phyloP scores from a whole-genome alignment of 2,329 filamentous ascomycete species.

The Apiospora malaysiana region DNA sequence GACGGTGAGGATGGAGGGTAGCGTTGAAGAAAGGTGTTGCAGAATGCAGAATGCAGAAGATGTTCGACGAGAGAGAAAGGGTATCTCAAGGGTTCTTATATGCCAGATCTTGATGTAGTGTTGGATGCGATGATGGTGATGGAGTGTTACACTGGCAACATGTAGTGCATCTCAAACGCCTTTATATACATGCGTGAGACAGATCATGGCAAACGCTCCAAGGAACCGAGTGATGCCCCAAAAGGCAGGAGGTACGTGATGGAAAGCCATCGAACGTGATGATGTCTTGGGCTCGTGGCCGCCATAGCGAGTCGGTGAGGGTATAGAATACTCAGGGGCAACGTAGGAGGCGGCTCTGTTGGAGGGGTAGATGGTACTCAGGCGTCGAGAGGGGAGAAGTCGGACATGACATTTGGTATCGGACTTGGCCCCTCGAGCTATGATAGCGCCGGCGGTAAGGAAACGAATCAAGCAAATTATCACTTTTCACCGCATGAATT shows the following conservation, averaged over 20 bases:
- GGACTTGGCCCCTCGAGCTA: not conserved
- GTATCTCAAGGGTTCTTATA: not conserved
- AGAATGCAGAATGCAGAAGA: not conserved
- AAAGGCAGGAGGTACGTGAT: not conserved
- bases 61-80: not conserved
- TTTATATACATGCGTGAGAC: not conserved
- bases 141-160: not conserved
- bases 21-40: not conserved
- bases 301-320: not conserved
- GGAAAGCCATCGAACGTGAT: not conserved
- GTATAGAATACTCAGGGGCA: not conserved
- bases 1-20: not conserved
- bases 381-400: not conserved
- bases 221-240: not conserved
- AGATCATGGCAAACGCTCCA: not conserved
- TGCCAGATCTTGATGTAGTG: not conserved
- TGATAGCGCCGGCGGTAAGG: not conserved
- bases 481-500: constrained; percentile 15
- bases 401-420: not conserved
- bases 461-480: constrained; percentile 16
- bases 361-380: not conserved
- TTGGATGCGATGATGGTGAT: not conserved
- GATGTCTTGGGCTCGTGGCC: not conserved
- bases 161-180: too few species aligned
- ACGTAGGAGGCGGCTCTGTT: not conserved